Evolutionary conservation across 495 filamentous ascomycete species (phyloP), one percentile per base, ranked within the genome.

Genomic region (Polyplosphaeria fusca): DNA sequence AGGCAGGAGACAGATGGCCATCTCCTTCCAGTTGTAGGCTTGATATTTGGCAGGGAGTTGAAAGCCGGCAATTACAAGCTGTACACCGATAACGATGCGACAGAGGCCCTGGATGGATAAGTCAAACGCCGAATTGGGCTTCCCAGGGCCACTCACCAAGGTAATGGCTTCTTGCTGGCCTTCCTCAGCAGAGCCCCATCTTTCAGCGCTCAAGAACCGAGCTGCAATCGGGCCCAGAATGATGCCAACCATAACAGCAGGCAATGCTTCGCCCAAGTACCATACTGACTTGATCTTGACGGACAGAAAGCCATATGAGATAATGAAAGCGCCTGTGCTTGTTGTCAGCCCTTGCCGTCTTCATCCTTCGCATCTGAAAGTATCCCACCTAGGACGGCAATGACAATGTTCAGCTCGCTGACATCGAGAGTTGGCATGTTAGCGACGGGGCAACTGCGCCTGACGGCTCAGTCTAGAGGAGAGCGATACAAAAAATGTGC

Each of bases 1-100:
- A 2, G 55, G 55, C 16, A 59, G 55, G n/a, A 59, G 55, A 46
- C 47, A 51, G 18, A 59, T 43, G 1, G 48, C 37, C 55, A 59
- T 59, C 48, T 52, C 48, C 19, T 52, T 59, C 55, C 55, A 59
- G 24, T 45, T 53, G 14, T n/a, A 5, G 7, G 16, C 18, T 20
- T 59, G 55, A 37, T 59, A 59, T 39, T 59, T 52, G 12, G 55
- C 55, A 11, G 55, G 55, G 14, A 59, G 48, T 39, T 59, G 55
- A 39, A 59, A 59, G 2, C 48, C 55, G 2, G 55, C 55, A 25
- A 59, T 59, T 11, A 59, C 55, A 9, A 59, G 55, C 26, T 59
- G 55, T 9, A 53, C 55, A 23, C 55, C 55, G 40, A 59, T 59
- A 24, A 59, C 48, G 22, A 59, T 52, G 2, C 55, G 47, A 19